These are phyloP conservation scores for Leptographium wingfieldii DNA, from an alignment of 2,329 filamentous ascomycete species.

Conservation along the genomic window DNA sequence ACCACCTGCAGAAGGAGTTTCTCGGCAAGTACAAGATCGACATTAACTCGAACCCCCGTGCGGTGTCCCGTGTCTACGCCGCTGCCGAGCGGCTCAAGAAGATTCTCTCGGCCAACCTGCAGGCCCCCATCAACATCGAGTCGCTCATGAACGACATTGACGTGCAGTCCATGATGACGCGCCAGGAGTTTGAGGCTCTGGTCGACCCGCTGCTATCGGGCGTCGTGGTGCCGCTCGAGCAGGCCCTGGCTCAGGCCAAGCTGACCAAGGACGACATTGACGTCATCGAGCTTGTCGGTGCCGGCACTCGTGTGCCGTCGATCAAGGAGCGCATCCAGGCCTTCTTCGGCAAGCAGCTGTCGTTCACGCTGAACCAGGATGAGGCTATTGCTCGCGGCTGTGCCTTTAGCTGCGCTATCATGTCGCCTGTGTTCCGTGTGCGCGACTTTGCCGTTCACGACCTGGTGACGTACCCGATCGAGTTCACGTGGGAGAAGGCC, in stretches of 20 bases:
- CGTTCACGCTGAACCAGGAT: slow-evolving; percentile 96
- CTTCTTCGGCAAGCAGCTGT: slow-evolving; percentile 87
- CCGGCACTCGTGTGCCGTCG: slow-evolving; percentile 82
- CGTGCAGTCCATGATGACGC: slow-evolving; percentile 76
- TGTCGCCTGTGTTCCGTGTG: slow-evolving; percentile 95
- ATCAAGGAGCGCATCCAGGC: slow-evolving; percentile 81
- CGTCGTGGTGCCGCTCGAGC: slow-evolving; percentile 64
- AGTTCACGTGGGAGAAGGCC: slow-evolving; percentile 98
- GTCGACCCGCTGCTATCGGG: slow-evolving; percentile 72
- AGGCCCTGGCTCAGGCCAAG: slow-evolving; percentile 88
- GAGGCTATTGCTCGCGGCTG: slow-evolving; percentile 93
- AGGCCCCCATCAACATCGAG: slow-evolving; percentile 90
- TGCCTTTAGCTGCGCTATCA: slow-evolving; percentile 93
- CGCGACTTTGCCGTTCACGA: slow-evolving; percentile 97
- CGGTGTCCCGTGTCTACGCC: slow-evolving; percentile 71
- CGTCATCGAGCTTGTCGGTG: slow-evolving; percentile 83
- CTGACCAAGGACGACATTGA: slow-evolving; percentile 88
- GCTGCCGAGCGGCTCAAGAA: slow-evolving; percentile 98
- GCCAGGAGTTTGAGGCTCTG: slow-evolving; percentile 86
- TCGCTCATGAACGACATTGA: slow-evolving; percentile 98
- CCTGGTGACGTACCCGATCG: slow-evolving; percentile 94
- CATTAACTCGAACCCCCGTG: slow-evolving; percentile 82
- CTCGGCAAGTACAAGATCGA: slow-evolving; percentile 97
- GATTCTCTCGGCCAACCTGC: slow-evolving; percentile 88
- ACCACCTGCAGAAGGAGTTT: slow-evolving; percentile 93